Base-by-base conservation (phyloP, 306 rosid species). In the Quercus bicolor region DNA sequence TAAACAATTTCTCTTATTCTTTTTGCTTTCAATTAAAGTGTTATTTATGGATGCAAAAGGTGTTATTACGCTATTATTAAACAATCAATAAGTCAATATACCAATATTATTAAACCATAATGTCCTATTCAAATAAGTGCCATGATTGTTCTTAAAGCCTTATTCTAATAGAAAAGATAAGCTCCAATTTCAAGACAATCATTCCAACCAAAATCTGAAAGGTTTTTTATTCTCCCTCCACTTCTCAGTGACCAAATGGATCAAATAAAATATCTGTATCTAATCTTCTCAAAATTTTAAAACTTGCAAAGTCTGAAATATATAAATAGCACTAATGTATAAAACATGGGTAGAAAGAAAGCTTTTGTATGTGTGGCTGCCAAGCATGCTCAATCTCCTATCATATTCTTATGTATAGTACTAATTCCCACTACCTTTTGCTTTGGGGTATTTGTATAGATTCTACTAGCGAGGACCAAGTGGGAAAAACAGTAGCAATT, bases 401-500 rank as follows among this genome's bases (percentile, higher is more conserved):
- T 56, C 6, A 74, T 73, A 56, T 54, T 26, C 48, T 57, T 31
- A 69, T 65, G 69, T 52, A 45, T n/a, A 1, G 45, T 20, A 77
- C 62, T 79, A 57, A 56, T 72, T 77, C 51, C 72, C 9, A 20
- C 15, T 80, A 8, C 13, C 80, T 82, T 76, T 53, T 65, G 24
- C 26, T 19, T 74, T 78, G 62, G 79, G 75, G 74, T 80, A 74
- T 68, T n/a, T 82, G 66, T 73, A 59, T 84, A 95, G 99, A 79
- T 86, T 86, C 93, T 68, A 57, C 90, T 45, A 83, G 77, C 19
- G 77, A 91, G 76, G 96, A 95, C 72, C 81, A 90, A 61, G 89
- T 74, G 70, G 97, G 98, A 2, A 95, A 90, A 77, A 89, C 99
- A 18, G 90, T 93, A 11, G 92, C 97, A 71, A 95, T 95, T 80